Percentiles rank a stretch among this genome's conserved stretches.
Evolutionary conservation across 2,329 filamentous ascomycete genomes (phyloP).

Genomic region (Scedosporium boydii): DNA sequence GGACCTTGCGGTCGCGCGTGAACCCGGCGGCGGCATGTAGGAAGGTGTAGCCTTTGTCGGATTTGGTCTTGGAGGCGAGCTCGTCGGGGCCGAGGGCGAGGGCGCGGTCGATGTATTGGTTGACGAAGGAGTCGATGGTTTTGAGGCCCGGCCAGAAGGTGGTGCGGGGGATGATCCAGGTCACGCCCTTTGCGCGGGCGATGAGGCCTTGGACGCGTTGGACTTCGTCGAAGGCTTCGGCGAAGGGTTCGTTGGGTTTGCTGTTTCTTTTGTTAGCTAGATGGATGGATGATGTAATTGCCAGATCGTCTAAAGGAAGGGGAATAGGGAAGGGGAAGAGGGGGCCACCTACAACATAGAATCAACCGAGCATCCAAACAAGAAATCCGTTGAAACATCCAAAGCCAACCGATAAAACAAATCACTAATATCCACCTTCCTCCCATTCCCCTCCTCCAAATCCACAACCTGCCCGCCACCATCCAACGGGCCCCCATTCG

Average conservation of each 20-base stretch:
- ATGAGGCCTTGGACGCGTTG: conserved; percentile 64
- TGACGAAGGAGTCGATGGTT: conserved; percentile 66
- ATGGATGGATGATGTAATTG: no score
- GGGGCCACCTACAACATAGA: conserved; percentile 7
- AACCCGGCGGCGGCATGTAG: conserved; percentile 75
- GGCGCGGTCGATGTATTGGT: conserved; percentile 66
- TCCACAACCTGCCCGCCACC: conserved; percentile 54
- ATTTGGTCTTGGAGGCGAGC: conserved; percentile 62
- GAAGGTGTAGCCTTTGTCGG: conserved; percentile 67
- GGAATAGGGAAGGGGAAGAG: background rate
- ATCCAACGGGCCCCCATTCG: conserved; percentile 45
- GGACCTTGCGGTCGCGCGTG: conserved; percentile 60
- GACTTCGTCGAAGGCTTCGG: conserved; percentile 72
- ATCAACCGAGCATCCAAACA: conserved; percentile 24
- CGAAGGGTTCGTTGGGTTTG: conserved; percentile 57
- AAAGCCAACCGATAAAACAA: conserved; percentile 80
- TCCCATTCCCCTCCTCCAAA: conserved; percentile 49
- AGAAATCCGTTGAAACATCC: conserved; percentile 78
- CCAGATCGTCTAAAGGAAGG: no score
- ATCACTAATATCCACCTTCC: conserved; percentile 55
- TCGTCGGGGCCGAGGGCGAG: conserved; percentile 61
- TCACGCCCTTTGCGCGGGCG: conserved; percentile 54
- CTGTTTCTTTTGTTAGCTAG: conserved; percentile 12
- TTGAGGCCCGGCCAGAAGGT: conserved; percentile 56
- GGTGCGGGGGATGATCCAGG: conserved; percentile 50